Percentiles rank a stretch among this genome's conserved stretches.
Conservation (phyloP, 306 rosid genomes). For the Ziziphus jujuba region DNA sequence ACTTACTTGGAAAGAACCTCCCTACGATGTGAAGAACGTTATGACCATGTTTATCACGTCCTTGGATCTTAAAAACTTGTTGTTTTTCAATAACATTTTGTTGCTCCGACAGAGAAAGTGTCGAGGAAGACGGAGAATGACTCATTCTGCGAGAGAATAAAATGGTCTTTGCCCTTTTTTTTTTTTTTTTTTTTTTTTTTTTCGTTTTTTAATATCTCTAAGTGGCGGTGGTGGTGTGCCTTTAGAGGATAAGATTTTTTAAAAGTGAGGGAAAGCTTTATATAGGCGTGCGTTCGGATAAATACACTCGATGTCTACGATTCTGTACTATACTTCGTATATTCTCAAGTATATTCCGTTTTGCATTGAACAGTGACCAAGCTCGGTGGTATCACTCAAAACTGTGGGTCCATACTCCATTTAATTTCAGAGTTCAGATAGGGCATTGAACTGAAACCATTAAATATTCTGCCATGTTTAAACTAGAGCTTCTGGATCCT, state of each 20-base stretch:
- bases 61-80: conserved; percentile 35
- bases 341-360: conserved; percentile 17
- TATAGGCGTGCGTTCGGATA: background rate
- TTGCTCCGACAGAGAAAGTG: conserved; percentile 24
- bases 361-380: background rate
- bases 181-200: too few species aligned
- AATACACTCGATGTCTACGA: background rate
- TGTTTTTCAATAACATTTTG: conserved; percentile 21
- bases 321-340: background rate
- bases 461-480: too few species aligned
- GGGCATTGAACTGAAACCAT: too few species aligned
- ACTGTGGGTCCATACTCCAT: too few species aligned
- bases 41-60: conserved; percentile 34
- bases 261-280: background rate
- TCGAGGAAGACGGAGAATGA: background rate
- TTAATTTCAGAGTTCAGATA: too few species aligned
- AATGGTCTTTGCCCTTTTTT: background rate
- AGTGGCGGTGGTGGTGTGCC: too few species aligned
- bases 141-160: conserved; percentile 7
- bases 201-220: too few species aligned
- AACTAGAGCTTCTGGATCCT: too few species aligned
- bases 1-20: conserved; percentile 35
- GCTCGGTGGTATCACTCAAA: background rate
- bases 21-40: conserved; percentile 38
- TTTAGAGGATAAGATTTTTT: too few species aligned